Conservation (phyloP, 2,329 filamentous ascomycete genomes). For the Thielaviopsis populi region DNA sequence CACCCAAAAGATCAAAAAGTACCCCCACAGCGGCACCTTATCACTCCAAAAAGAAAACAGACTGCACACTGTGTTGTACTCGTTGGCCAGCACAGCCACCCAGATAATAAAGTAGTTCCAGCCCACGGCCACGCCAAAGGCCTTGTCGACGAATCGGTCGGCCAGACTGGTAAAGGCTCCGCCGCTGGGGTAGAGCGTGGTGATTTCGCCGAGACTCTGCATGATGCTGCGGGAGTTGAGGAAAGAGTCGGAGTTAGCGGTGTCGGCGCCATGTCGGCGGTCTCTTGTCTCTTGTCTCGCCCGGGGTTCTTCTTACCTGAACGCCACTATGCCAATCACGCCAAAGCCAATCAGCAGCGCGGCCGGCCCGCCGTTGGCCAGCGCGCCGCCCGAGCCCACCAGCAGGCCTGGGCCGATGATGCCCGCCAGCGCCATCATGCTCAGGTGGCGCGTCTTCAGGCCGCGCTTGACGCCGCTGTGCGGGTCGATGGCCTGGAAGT, state of each 20-base stretch:
- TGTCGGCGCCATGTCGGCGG: too few relatives aligned
- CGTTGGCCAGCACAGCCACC: constrained; percentile 47
- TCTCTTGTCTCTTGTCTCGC: too few relatives aligned
- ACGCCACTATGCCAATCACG: constrained; percentile 38
- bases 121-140: constrained; percentile 51
- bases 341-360: constrained; percentile 59
- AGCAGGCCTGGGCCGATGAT: constrained; percentile 57
- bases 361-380: constrained; percentile 54
- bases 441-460: constrained; percentile 51
- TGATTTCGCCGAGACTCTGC: constrained; percentile 61
- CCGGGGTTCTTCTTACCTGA: constrained; percentile 11
- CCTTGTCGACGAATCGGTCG: constrained; percentile 55
- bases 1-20: constrained; percentile 59
- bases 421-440: constrained; percentile 49
- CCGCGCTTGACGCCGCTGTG: constrained; percentile 53
- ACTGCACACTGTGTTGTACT: constrained; percentile 54
- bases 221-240: constrained; percentile 32
- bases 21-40: constrained; percentile 47
- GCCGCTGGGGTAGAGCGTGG: constrained; percentile 55
- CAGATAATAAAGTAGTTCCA: constrained; percentile 61
- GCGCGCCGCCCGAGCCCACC: constrained; percentile 54
- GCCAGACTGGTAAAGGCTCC: constrained; percentile 58
- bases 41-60: constrained; percentile 53
- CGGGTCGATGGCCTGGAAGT: constrained; percentile 38
- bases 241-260: too few relatives aligned